phyloP scores from a whole-genome alignment of 257 asterid species.

The Solanum megistacrolobum region DNA sequence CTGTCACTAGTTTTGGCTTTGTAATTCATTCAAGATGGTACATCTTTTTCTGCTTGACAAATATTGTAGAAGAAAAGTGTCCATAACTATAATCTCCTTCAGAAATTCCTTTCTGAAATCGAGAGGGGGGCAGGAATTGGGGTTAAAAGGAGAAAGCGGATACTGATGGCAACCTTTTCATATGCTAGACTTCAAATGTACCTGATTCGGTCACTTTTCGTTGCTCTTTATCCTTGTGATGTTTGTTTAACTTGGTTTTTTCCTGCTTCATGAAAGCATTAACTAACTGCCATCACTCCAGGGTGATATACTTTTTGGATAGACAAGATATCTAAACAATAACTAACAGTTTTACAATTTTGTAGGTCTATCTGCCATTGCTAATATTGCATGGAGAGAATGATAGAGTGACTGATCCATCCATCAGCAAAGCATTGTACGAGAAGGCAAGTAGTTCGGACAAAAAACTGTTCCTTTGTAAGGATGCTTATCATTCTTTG shows the following conservation, averaged over 20 bases:
- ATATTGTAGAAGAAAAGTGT: too few relatives aligned
- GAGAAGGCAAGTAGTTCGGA: conserved; percentile 55
- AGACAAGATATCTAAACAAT: neutral
- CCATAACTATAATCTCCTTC: too few relatives aligned
- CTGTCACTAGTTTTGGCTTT: neutral
- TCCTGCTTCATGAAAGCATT: neutral
- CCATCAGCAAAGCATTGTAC: conserved; percentile 42
- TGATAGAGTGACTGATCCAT: conserved; percentile 55
- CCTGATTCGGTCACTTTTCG: neutral
- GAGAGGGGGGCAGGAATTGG: too few relatives aligned
- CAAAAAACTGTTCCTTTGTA: conserved; percentile 45
- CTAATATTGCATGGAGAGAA: conserved; percentile 52
- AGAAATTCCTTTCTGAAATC: too few relatives aligned
- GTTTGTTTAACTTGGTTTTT: neutral
- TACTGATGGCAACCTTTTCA: neutral
- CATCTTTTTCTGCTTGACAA: too few relatives aligned
- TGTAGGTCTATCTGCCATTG: conserved; percentile 48
- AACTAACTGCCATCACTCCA: neutral
- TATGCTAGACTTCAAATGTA: neutral
- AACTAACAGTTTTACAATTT: neutral
- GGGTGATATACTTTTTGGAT: neutral
- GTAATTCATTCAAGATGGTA: too few relatives aligned
- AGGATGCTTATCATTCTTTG: conserved; percentile 37
- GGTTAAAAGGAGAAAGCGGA: too few relatives aligned
- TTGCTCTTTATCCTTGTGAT: neutral